Evolutionary conservation across 805 yeast species (phyloP).

Genomic region (Sugiyamaella marilandica): DNA sequence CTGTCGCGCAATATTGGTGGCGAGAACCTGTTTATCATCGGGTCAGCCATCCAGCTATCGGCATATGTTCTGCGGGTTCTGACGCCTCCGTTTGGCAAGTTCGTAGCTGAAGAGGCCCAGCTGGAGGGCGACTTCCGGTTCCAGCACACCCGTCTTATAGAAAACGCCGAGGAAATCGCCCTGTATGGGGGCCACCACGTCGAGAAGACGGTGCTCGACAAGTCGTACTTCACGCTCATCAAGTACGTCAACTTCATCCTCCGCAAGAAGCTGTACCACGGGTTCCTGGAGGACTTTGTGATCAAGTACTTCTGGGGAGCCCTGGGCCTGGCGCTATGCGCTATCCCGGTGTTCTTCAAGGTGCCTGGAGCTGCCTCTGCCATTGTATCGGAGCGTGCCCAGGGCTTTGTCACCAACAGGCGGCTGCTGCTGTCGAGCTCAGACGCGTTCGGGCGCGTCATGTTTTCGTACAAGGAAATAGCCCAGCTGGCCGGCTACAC

Average conservation of each 20-base stretch:
- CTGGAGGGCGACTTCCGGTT: conserved; percentile 82
- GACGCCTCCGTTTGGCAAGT: conserved; percentile 85
- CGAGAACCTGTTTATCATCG: conserved; percentile 67
- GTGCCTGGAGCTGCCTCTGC: conserved; percentile 39
- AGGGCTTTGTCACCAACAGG: conserved; percentile 86
- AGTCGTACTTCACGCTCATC: conserved; percentile 74
- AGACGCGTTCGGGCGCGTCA: conserved; percentile 80
- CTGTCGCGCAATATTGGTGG: conserved; percentile 52
- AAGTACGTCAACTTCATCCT: conserved; percentile 70
- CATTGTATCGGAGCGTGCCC: conserved; percentile 41
- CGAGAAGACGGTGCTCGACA: conserved; percentile 73
- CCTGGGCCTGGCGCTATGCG: conserved; percentile 80
- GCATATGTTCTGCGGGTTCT: conserved; percentile 66
- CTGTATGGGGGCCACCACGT: conserved; percentile 73
- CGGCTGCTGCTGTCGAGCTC: conserved; percentile 78
- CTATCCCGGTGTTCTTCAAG: conserved; percentile 77
- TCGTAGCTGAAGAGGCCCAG: conserved; percentile 69
- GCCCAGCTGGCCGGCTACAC: conserved; percentile 83
- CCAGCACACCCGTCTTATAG: conserved; percentile 74
- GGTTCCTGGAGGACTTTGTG: conserved; percentile 79
- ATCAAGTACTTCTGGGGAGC: conserved; percentile 96
- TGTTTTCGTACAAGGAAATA: conserved; percentile 76
- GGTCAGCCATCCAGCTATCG: conserved; percentile 74
- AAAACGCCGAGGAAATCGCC: conserved; percentile 83
- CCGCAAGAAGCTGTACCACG: conserved; percentile 69